Evolutionary conservation across 192 early-diverging fungal genomes (phyloP).

Genomic region (Borealophlyctis nickersoniae): DNA sequence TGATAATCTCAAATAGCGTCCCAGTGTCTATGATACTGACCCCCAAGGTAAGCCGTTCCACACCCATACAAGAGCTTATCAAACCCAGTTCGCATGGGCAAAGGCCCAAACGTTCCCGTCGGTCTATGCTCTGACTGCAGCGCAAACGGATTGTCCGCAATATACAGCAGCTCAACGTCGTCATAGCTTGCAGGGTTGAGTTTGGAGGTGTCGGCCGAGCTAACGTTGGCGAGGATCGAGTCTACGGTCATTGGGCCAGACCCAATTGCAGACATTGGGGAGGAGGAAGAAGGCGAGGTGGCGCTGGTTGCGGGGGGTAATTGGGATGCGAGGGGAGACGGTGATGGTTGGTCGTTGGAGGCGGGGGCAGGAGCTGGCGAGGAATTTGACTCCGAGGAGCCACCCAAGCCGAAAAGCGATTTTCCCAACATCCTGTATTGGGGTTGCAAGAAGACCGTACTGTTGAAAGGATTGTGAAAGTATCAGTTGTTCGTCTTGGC

Average conservation of each 20-base stretch:
- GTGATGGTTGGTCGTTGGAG: too few relatives aligned
- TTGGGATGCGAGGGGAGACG: too few relatives aligned
- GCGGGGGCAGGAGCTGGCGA: too few relatives aligned
- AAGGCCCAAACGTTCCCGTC: constrained; percentile 46
- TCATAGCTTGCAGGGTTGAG: constrained; percentile 29
- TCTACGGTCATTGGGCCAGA: constrained; percentile 1
- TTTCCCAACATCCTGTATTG: too few relatives aligned
- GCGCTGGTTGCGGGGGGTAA: background rate
- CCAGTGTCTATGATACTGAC: constrained; percentile 30
- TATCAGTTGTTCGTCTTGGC: too few relatives aligned
- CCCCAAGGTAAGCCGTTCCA: constrained; percentile 49
- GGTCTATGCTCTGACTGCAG: constrained; percentile 25
- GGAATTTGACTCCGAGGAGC: too few relatives aligned
- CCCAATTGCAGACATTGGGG: background rate
- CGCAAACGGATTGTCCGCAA: constrained; percentile 49
- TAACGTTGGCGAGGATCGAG: constrained; percentile 15
- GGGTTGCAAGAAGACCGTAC: too few relatives aligned
- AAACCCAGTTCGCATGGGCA: constrained; percentile 55
- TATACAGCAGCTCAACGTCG: constrained; percentile 48
- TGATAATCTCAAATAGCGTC: too few relatives aligned
- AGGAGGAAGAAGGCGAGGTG: background rate
- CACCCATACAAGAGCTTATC: constrained; percentile 56
- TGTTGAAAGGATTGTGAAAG: too few relatives aligned
- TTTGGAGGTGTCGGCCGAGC: background rate
- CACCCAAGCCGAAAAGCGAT: too few relatives aligned